Evolutionary conservation across 176 grass and related monocot species (phyloP).

Genomic region (Rhynchospora breviuscula): DNA sequence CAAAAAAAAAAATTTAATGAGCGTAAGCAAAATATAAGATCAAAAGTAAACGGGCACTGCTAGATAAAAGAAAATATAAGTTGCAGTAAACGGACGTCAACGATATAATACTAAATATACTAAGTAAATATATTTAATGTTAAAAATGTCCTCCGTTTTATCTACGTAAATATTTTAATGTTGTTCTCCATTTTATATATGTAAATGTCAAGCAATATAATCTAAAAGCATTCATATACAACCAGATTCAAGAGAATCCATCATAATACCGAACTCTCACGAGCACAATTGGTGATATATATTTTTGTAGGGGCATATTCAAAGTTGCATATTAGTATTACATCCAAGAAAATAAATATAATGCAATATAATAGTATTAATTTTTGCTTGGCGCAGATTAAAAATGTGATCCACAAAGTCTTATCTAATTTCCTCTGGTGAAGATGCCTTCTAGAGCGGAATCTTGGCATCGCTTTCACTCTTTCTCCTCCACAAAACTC

Average conservation of each 20-base stretch:
- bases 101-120: too few species aligned
- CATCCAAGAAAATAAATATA: neutral
- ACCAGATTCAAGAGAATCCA: conserved; percentile 14
- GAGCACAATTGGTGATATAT: neutral
- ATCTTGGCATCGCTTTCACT: conserved; percentile 35
- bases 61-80: too few species aligned
- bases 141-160: too few species aligned
- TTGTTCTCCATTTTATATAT: neutral
- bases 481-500: conserved; percentile 45
- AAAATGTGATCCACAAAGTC: conserved; percentile 31
- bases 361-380: neutral
- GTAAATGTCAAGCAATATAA: neutral
- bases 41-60: too few species aligned
- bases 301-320: neutral
- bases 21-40: too few species aligned
- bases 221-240: neutral
- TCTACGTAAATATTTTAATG: too few species aligned
- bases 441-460: conserved; percentile 27
- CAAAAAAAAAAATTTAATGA: too few species aligned
- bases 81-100: too few species aligned
- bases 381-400: conserved; percentile 20
- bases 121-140: too few species aligned
- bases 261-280: neutral
- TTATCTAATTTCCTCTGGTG: conserved; percentile 71
- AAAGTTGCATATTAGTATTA: neutral